phyloP scores from a whole-genome alignment of 2,329 filamentous ascomycete species.

The Ascochyta clinopodiicola region DNA sequence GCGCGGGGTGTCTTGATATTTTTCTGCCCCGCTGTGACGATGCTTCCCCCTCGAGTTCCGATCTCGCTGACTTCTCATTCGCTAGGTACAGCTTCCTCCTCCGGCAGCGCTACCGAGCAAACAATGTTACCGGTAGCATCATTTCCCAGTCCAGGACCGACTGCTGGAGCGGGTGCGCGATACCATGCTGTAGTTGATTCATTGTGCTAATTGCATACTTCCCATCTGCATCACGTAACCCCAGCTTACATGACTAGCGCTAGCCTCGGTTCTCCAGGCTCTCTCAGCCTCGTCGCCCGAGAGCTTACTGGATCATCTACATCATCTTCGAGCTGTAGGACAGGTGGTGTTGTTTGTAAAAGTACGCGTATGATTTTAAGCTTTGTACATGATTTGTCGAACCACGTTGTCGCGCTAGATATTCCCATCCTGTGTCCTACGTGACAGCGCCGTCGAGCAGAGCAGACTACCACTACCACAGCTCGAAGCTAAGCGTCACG shows the following conservation, averaged over 20 bases:
- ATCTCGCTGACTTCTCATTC: conserved; percentile 15
- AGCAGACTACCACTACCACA: not conserved
- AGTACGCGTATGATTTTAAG: not conserved
- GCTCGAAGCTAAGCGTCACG: not conserved
- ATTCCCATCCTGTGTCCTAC: not conserved
- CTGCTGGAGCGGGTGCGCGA: not conserved
- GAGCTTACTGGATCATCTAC: conserved; percentile 3
- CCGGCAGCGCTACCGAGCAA: conserved; percentile 8
- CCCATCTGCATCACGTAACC: not conserved
- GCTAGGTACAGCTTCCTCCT: conserved; percentile 10
- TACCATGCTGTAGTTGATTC: not conserved
- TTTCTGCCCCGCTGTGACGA: conserved; percentile 32
- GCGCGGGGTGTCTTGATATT: conserved; percentile 31
- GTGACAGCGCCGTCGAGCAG: not conserved
- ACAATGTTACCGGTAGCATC: not conserved
- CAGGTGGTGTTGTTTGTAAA: not conserved
- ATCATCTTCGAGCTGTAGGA: not conserved
- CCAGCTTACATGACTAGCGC: conserved; percentile 15
- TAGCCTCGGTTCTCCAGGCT: conserved; percentile 26
- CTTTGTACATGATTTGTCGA: not conserved
- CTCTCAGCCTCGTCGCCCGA: not conserved
- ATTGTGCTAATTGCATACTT: not conserved
- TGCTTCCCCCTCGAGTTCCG: conserved; percentile 15
- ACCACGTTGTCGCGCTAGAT: not conserved
- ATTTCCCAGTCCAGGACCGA: not conserved